These are phyloP conservation scores for Passalora sequoiae DNA, from an alignment of 2,329 filamentous ascomycete species.

Conservation along the genomic window DNA sequence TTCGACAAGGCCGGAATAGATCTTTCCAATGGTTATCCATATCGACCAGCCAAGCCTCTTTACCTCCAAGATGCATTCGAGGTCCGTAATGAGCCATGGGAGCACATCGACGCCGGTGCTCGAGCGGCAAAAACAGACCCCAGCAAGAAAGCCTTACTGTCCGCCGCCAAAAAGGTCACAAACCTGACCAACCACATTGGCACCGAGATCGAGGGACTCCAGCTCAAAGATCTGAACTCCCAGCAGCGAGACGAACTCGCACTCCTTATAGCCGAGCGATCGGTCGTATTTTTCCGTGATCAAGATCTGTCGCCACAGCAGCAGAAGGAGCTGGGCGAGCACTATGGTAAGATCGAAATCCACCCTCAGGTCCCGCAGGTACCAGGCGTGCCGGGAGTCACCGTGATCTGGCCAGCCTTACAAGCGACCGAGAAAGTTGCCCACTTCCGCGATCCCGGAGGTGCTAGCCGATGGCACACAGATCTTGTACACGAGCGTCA, in stretches of 20 bases:
- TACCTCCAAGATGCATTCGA: conserved; percentile 65
- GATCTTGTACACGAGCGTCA: conserved; percentile 66
- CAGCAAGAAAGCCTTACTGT: conserved; percentile 56
- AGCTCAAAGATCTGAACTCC: conserved; percentile 57
- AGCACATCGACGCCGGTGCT: conserved; percentile 57
- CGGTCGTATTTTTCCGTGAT: conserved; percentile 63
- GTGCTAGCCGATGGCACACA: conserved; percentile 62
- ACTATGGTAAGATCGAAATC: conserved; percentile 61
- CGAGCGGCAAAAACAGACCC: conserved; percentile 49
- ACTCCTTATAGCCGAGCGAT: conserved; percentile 57
- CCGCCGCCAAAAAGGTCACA: conserved; percentile 58
- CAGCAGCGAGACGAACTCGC: conserved; percentile 59
- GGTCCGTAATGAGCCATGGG: conserved; percentile 49
- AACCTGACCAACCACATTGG: conserved; percentile 59
- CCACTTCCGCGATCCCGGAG: conserved; percentile 62
- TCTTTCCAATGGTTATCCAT: conserved; percentile 64
- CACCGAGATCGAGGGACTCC: conserved; percentile 58
- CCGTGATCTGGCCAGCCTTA: conserved; percentile 64
- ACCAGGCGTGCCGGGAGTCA: conserved; percentile 58
- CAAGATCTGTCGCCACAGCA: conserved; percentile 58
- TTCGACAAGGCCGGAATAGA: conserved; percentile 65
- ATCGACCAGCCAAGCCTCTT: conserved; percentile 61
- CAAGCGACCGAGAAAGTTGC: conserved; percentile 56
- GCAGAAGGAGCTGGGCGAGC: conserved; percentile 58
- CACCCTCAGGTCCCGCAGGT: conserved; percentile 69